Evolutionary conservation across 768 basidiomycete genomes (phyloP), one percentile per base, ranked within the genome.

Genomic region (Panellus pusillus): DNA sequence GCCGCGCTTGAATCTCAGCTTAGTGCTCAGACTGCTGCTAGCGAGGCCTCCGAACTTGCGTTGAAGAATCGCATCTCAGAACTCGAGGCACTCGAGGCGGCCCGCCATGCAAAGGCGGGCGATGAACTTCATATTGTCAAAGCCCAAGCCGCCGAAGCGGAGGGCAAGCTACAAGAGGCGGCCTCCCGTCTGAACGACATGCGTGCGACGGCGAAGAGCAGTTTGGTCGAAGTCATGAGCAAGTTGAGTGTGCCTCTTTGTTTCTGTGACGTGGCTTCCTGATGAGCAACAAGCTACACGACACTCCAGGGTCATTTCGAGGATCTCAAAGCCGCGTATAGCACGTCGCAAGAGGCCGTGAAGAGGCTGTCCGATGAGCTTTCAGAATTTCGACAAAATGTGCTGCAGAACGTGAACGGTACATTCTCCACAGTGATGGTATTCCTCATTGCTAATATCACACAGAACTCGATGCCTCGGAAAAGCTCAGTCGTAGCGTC

Each of bases 301-400:
- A 56, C 50, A 32, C 65, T 75, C 13, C 69, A 69, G 50, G 67
- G 53, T 20, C 60, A 61, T 17, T 47, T 73, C 20, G 67, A 68
- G 35, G 47, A 59, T 12, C 55, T 75, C 8, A 69, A 65, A 41
- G 46, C 46, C 17, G 60, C 60, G 9, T 62, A 63, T 19, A 52
- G 65, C 17, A 61, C 63, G 5, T 67, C 66, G 2, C 60, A 59
- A 13, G 44, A 57, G 1, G 64, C 66, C n/a, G 65, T 70, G 18
- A 65, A 50, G 50, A 57, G 43, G 27, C 55, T 65, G 11, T 65
- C 63, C 57, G 63, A 66, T 7, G 68, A 65, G 46, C 47, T 70
- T 8, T 48, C 38, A 7, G 45, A 64, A 18, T 51, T 70, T 36
- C 65, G 66, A 46, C 62, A 64, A 7, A 54, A 28, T 29, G 48